Evolutionary conservation across 768 basidiomycete species (phyloP), one percentile per base, ranked within the genome.

Genomic region (Pholiota microspora): DNA sequence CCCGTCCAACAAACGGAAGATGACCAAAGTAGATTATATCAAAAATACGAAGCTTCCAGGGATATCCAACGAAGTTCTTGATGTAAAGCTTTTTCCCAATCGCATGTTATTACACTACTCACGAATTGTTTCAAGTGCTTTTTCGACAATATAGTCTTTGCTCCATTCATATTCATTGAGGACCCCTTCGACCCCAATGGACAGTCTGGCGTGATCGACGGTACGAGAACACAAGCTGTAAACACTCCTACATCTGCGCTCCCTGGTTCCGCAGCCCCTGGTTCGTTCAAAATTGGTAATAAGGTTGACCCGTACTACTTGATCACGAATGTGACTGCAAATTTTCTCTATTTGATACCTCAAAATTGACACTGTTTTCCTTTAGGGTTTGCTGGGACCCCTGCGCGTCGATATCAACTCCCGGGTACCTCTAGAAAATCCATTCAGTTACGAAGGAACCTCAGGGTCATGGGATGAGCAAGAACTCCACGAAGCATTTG

Each of bases 131-230:
- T 42, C 2, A 60, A 97, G 93, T 95, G 88, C 61, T 94, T 94
- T 67, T 98, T 88, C 67, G 97, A 99, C 71, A 98, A 99, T 64
- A 95, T 95, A 55, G 84, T 94, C 16, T 94, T 94, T 69, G 91
- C 92, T 24, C 96, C 94, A 0, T 99, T 98, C 71, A 90, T 98
- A 49, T 98, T 94, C 62, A 89, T 98, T 57, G 97, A 98, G 67
- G 94, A 96, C 66, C 88, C 91, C 10, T 62, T 85, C 40, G 92
- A 95, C 59, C 76, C 81, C 18, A 85, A 81, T 60, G 82, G 79
- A 25, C 80, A 82, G 58, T 75, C 74, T 29, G 77, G 76, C n/a
- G 58, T 73, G 27, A 60, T 74, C 1, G 84, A 89, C 42, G 64
- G 69, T 16, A 64, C 51, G 61, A 75, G 57, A 25, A 71, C 76